These are phyloP conservation scores for Fusarium mundagurra DNA, from an alignment of 2,329 filamentous ascomycete species.

Conservation along the genomic window DNA sequence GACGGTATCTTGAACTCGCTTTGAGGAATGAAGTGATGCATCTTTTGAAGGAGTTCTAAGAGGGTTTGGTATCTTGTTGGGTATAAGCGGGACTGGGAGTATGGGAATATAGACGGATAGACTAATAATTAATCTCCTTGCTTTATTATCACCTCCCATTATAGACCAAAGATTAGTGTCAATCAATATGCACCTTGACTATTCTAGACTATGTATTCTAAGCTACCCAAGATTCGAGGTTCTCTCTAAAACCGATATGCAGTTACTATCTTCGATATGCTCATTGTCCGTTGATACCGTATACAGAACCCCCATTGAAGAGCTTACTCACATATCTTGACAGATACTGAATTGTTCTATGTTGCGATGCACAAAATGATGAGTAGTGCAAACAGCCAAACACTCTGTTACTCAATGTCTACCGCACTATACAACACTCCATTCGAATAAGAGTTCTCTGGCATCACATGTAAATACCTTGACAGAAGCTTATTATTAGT, in stretches of 20 bases:
- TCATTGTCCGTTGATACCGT: not conserved
- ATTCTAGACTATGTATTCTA: fast-evolving
- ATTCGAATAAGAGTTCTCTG: not conserved
- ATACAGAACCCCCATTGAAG: too few species aligned
- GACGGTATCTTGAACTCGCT: constrained; percentile 27
- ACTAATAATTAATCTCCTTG: not conserved
- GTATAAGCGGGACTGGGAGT: too few species aligned
- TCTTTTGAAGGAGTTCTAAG: too few species aligned
- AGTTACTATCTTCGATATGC: not conserved
- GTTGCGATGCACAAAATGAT: not conserved
- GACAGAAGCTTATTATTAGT: not conserved
- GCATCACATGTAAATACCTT: fast-evolving
- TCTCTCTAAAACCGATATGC: not conserved
- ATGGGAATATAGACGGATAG: not conserved
- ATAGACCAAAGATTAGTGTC: not conserved
- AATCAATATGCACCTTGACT: not conserved
- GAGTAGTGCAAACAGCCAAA: not conserved
- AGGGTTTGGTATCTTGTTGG: too few species aligned
- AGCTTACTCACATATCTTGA: not conserved
- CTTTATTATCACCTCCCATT: too few species aligned
- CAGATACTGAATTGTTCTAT: not conserved
- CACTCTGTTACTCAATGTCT: too few species aligned
- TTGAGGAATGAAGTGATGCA: not conserved
- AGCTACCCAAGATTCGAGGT: not conserved
- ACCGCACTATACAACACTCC: not conserved